Evolutionary conservation across 2,329 filamentous ascomycete genomes (phyloP).

Genomic region (Botrytis hyacinthi): DNA sequence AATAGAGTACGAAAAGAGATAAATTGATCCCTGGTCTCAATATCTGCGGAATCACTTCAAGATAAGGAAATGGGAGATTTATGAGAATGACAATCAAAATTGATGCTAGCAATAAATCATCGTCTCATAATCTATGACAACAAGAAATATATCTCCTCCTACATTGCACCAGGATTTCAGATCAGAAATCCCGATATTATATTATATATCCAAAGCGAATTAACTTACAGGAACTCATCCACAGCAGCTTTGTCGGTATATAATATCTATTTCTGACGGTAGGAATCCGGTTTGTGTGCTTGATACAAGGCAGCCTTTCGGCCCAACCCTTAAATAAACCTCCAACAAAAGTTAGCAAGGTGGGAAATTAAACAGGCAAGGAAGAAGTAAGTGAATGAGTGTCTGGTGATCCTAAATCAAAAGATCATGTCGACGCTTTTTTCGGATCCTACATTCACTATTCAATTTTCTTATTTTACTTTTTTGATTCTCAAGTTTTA

Average conservation of each 20-base stretch:
- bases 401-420: background rate
- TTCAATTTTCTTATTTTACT: too few relatives aligned
- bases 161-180: background rate
- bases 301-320: background rate
- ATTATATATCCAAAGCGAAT: background rate
- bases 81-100: background rate
- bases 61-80: background rate
- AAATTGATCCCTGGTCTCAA: background rate
- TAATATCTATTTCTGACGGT: too few relatives aligned
- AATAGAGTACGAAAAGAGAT: background rate
- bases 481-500: background rate
- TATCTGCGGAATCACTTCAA: background rate
- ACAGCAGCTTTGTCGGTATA: too few relatives aligned
- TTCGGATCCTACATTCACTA: background rate
- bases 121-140: background rate
- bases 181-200: background rate
- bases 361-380: background rate
- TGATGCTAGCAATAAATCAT: background rate
- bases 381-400: background rate
- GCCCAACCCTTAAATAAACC: background rate
- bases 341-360: background rate
- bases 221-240: background rate
- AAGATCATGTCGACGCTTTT: rapidly evolving
- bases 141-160: background rate
- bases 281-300: background rate